Conservation (phyloP, 257 asterid genomes). For the Nicotiana otophora region DNA sequence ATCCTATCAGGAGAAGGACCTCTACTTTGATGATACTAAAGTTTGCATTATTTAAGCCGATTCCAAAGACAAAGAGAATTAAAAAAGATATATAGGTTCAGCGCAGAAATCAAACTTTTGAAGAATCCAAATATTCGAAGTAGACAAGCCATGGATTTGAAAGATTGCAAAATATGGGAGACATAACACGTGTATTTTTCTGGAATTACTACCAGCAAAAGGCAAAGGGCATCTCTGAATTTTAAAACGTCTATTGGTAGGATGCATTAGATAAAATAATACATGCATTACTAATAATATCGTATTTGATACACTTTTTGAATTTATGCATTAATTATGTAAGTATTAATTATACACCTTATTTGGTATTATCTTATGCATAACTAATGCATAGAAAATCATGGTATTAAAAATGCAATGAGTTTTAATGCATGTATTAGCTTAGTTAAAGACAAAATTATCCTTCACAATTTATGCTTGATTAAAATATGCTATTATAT, state of each 20-base stretch:
- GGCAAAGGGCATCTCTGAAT: neutral
- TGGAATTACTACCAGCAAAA: neutral
- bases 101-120: neutral
- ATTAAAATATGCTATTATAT: too few relatives aligned
- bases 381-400: too few relatives aligned
- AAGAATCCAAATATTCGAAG: conserved; percentile 6
- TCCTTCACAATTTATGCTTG: too few relatives aligned
- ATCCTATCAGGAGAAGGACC: neutral
- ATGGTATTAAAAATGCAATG: too few relatives aligned
- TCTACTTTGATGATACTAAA: neutral
- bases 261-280: too few relatives aligned
- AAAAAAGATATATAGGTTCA: neutral
- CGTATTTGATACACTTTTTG: too few relatives aligned
- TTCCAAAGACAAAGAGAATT: neutral
- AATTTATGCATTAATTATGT: too few relatives aligned
- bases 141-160: neutral
- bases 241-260: neutral
- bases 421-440: too few relatives aligned
- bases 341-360: too few relatives aligned
- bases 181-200: neutral
- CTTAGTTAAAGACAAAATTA: too few relatives aligned
- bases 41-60: neutral
- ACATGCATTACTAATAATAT: too few relatives aligned
- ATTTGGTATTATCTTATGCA: too few relatives aligned
- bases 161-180: conserved; percentile 2